Base-by-base conservation (phyloP, 2,329 filamentous ascomycete genomes). In the Fusarium keratoplasticum region DNA sequence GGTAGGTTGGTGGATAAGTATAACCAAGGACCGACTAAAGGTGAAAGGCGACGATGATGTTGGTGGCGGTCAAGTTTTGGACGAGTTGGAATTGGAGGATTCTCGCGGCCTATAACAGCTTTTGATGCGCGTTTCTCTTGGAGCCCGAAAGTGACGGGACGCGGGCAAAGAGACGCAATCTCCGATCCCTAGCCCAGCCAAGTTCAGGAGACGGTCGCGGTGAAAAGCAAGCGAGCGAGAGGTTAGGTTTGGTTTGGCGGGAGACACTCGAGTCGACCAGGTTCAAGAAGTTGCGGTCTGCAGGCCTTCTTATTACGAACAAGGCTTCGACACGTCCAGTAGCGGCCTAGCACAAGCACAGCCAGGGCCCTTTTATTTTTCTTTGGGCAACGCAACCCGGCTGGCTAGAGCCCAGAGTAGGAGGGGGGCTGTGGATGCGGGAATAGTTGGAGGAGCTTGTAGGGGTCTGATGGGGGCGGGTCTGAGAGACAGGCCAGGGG, bases 211-310 rank as follows among this genome's bases (percentile, higher is more conserved):
- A 60, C 31, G 58, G n/a, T 57, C 42, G 10, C 35, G 57, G 58
- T 44, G 61, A 57, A 57, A 35, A 75, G 68, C 76, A 72, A 75
- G 77, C 71, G 67, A 73, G 70, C 63, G 69, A 69, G 61, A 52
- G 42, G 47, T 52, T 14, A 13, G 33, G 35, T 36, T 36, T 27
- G 57, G 69, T 67, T 68, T 47, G 42, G 67, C 64, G 66, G 72
- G 70, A 72, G 72, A 66, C 58, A 58, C 47, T 63, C 64, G 60
- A 40, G 38, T 20, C n/a, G 44, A 61, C 68, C 62, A 42, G 72
- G 61, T 57, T 47, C 50, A 59, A 61, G 14, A 71, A 79, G 77
- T 79, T 79, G 77, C 77, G 77, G 77, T 79, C 77, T 79, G 77
- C 76, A 75, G 63, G 67, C 59, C 59, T 52, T 66, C 60, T 71